Evolutionary conservation across 352 stramenopile species (phyloP), one percentile per base, ranked within the genome.

Genomic region (Globisporangium echinulatum): DNA sequence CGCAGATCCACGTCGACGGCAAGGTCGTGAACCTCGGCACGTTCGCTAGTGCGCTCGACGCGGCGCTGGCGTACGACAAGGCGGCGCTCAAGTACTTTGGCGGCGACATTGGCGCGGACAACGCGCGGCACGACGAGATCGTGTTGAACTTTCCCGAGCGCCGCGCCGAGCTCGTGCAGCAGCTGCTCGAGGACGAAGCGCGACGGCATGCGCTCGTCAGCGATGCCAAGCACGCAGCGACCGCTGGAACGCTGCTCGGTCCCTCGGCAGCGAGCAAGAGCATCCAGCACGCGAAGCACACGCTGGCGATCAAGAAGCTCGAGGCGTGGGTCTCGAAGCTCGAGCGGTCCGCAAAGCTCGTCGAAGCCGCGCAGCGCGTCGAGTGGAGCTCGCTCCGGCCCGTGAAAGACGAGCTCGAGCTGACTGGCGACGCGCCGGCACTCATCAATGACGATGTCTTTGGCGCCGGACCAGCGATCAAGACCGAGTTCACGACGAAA

Each of bases 11-110:
- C 43, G 79, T 94, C 17, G 75, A 90, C n/a, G 78, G 79, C 44
- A 87, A 90, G 59, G 56, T 84, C n/a, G 65, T 91, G 7, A 88
- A 90, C 56, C 62, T 94, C 49, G 84, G 84, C 6, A 87, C 76
- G 48, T 94, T 90, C 58, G 54, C 79, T 2, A 89, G 69, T 9
- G 71, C 79, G 0, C 75, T 82, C 52, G 82, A 94, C 42, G 84
- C 84, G 4, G 84, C 82, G 7, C 70, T 85, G 44, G 84, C 84
- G n/a, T 94, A 94, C 52, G 84, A 94, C 60, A 89, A 88, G 58
- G 84, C 82, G 3, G 81, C 82, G 9, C 63, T 90, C 25, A 84
- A 80, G 59, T 87, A 87, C 58, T 94, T 90, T 66, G 82, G 79
- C 11, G 77, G 80, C 33, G 60, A 66, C 17, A 62, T 77, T 17